These are phyloP conservation scores for Pogostemon cablin DNA, from an alignment of 257 asterid species.

Conservation along the genomic window DNA sequence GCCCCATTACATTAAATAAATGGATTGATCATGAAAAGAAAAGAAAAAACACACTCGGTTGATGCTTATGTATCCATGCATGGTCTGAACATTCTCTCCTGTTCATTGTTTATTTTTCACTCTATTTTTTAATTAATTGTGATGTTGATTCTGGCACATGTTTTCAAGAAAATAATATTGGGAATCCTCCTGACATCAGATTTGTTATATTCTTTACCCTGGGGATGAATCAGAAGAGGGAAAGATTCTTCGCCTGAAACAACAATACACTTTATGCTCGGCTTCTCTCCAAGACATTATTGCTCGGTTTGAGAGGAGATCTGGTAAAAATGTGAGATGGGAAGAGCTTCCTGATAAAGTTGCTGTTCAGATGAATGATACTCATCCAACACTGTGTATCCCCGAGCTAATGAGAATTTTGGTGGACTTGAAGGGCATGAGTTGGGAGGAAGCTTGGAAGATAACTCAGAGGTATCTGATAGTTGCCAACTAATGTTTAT, in stretches of 20 bases:
- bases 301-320: constrained; percentile 77
- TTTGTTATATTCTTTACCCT: constrained; percentile 78
- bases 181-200: constrained; percentile 49
- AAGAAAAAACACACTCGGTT: background rate
- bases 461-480: constrained; percentile 66
- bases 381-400: constrained; percentile 88
- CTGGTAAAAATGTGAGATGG: constrained; percentile 61
- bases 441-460: constrained; percentile 81
- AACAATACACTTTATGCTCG: constrained; percentile 84
- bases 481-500: background rate
- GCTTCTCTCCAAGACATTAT: constrained; percentile 92
- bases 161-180: constrained; percentile 20
- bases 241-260: constrained; percentile 75
- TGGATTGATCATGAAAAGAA: background rate
- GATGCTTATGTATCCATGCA: background rate
- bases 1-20: constrained; percentile 13
- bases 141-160: constrained; percentile 2
- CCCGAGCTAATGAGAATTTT: constrained; percentile 87
- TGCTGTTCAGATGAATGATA: constrained; percentile 93
- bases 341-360: constrained; percentile 85
- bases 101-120: background rate
- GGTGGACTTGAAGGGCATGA: constrained; percentile 78
- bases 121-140: background rate
- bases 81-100: constrained; percentile 14
- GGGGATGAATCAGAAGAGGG: constrained; percentile 83